Conservation (phyloP, 1,284 basidiomycete species). For the Puccinia horiana region DNA sequence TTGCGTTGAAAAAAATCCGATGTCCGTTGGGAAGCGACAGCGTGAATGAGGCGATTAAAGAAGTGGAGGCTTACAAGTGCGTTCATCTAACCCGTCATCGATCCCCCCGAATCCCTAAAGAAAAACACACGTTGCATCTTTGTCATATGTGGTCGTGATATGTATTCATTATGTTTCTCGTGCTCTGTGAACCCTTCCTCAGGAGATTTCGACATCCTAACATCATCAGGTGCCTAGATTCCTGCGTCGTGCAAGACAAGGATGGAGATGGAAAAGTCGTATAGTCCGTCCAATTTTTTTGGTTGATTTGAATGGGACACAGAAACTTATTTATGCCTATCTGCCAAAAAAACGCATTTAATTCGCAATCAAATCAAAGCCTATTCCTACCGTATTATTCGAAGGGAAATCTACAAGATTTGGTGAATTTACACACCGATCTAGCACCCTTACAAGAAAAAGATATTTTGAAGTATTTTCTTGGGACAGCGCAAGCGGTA, state of each 20-base stretch:
- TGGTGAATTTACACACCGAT: constrained; percentile 56
- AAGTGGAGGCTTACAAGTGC: constrained; percentile 57
- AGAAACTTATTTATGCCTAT: neutral
- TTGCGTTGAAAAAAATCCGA: constrained; percentile 58
- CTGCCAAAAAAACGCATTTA: neutral
- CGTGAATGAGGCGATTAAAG: constrained; percentile 57
- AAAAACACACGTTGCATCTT: neutral
- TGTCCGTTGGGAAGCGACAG: constrained; percentile 57
- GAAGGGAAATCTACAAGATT: constrained; percentile 58
- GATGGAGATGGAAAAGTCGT: constrained; percentile 51
- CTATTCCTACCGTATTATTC: constrained; percentile 57
- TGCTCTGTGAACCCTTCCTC: neutral
- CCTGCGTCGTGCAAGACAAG: constrained; percentile 56
- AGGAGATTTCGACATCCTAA: constrained; percentile 56
- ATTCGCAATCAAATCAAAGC: neutral
- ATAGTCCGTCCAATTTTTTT: constrained; percentile 33
- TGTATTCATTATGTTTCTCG: neutral
- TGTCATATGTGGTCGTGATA: neutral
- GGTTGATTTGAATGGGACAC: neutral
- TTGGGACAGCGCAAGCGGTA: constrained; percentile 56
- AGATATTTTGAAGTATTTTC: constrained; percentile 56
- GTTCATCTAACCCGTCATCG: neutral
- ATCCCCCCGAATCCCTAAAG: neutral
- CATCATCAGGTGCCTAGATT: constrained; percentile 57
- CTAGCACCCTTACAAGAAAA: constrained; percentile 55